Conservation (phyloP, 495 filamentous ascomycete genomes). For the Platismatia glauca region DNA sequence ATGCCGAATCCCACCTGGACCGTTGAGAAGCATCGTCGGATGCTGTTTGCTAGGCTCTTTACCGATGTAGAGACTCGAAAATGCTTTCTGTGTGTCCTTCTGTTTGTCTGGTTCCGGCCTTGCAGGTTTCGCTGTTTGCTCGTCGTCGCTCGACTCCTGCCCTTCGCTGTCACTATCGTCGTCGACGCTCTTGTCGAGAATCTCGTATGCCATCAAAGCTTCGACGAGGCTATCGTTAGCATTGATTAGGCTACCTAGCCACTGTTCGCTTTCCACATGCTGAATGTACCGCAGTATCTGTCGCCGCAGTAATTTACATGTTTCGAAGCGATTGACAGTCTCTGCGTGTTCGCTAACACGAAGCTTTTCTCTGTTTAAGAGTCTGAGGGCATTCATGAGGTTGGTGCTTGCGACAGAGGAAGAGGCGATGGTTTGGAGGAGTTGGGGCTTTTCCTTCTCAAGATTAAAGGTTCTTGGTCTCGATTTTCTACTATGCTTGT, state of each 20-base stretch:
- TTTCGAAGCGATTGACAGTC: slow-evolving; percentile 69
- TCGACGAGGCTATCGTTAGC: slow-evolving; percentile 80
- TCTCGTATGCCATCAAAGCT: slow-evolving; percentile 91
- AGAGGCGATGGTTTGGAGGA: slow-evolving; percentile 74
- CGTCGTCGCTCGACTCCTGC: slow-evolving; percentile 43
- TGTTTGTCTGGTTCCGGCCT: slow-evolving; percentile 16
- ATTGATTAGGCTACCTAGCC: slow-evolving; percentile 69
- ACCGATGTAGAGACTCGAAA: slow-evolving; percentile 38
- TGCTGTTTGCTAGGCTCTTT: slow-evolving; percentile 32
- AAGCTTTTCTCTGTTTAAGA: slow-evolving; percentile 83
- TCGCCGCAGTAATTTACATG: slow-evolving; percentile 73
- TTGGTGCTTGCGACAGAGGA: slow-evolving; percentile 85
- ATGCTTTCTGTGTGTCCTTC: slow-evolving; percentile 27
- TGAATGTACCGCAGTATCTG: slow-evolving; percentile 86
- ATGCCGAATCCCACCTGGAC: slow-evolving; percentile 10
- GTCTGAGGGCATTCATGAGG: slow-evolving; percentile 76
- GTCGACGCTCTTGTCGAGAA: slow-evolving; percentile 89
- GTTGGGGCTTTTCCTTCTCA: slow-evolving; percentile 75
- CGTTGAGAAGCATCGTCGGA: slow-evolving; percentile 19
- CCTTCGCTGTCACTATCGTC: slow-evolving; percentile 91
- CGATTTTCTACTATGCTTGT: slow-evolving; percentile 41
- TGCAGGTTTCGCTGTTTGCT: slow-evolving; percentile 32
- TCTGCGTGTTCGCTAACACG: slow-evolving; percentile 77
- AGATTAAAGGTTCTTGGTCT: slow-evolving; percentile 60
- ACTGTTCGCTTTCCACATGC: slow-evolving; percentile 71